Evolutionary conservation across 495 filamentous ascomycete genomes (phyloP).

Genomic region (Halenospora varia): DNA sequence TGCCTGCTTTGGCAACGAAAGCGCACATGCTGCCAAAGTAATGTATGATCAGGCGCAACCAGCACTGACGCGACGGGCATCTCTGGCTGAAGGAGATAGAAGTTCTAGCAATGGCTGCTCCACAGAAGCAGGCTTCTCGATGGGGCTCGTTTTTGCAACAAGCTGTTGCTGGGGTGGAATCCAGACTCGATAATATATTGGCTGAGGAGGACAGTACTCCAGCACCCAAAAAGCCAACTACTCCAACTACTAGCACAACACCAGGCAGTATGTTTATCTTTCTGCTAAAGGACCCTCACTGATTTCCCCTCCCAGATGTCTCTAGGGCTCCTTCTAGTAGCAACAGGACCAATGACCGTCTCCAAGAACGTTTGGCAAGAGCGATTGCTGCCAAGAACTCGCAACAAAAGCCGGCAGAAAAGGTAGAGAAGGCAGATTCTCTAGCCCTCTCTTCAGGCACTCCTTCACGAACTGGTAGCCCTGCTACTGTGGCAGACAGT

Average conservation of each 20-base stretch:
- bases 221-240: constrained; percentile 12
- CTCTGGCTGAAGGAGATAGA: not conserved
- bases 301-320: constrained; percentile 32
- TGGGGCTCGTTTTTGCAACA: constrained; percentile 88
- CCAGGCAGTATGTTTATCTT: no score
- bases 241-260: constrained; percentile 12
- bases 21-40: not conserved
- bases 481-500: constrained; percentile 18
- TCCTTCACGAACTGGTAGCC: constrained; percentile 18
- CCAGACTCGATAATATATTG: constrained; percentile 85
- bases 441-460: constrained; percentile 15
- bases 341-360: constrained; percentile 60
- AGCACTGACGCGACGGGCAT: constrained; percentile 4
- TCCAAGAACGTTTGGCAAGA: constrained; percentile 81
- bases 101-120: constrained; percentile 32
- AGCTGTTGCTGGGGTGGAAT: constrained; percentile 91
- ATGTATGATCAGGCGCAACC: constrained; percentile 10
- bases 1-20: no score
- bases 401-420: constrained; percentile 11
- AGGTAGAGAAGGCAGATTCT: constrained; percentile 18
- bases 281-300: no score
- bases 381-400: constrained; percentile 46
- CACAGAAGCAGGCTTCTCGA: constrained; percentile 45
- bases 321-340: constrained; percentile 52
- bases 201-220: constrained; percentile 61